Conservation (phyloP, 805 yeast genomes). For the Nakazawaea siamensis region DNA sequence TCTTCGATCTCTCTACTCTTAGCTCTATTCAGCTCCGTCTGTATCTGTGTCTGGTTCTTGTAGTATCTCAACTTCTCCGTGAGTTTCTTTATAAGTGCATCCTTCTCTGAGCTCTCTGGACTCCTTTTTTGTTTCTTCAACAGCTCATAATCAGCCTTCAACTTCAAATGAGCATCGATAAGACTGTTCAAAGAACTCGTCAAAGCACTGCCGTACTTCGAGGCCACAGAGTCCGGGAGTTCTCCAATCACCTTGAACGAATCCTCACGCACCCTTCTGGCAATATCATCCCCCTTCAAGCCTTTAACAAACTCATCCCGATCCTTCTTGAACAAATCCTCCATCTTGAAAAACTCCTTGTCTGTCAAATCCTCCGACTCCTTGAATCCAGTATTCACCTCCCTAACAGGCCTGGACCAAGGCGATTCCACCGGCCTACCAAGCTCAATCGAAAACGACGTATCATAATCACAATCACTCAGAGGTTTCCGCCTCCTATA, state of each 20-base stretch:
- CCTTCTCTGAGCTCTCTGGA: slow-evolving; percentile 1
- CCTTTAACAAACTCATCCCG: slow-evolving; percentile 3
- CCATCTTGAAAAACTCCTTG: slow-evolving; percentile 5
- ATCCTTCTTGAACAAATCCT: slow-evolving; percentile 9
- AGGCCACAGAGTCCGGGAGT: slow-evolving; percentile 6
- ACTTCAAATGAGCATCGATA: slow-evolving; percentile 6
- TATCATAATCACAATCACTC: slow-evolving; percentile 1
- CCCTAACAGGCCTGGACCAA: too few species aligned
- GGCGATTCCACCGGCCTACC: slow-evolving; percentile 1
- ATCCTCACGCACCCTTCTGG: neutral
- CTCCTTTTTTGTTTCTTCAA: neutral
- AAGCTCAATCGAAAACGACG: slow-evolving; percentile 2
- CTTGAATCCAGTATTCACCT: neutral
- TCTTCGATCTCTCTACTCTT: neutral
- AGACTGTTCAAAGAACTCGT: slow-evolving; percentile 1
- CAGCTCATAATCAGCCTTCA: slow-evolving; percentile 6
- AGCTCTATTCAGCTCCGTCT: neutral
- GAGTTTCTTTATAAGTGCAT: slow-evolving; percentile 2
- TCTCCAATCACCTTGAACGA: slow-evolving; percentile 8
- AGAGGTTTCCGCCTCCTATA: too few species aligned
- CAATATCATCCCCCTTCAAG: neutral
- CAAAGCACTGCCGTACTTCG: slow-evolving; percentile 8
- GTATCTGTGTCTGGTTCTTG: neutral
- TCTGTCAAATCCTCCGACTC: slow-evolving; percentile 8
- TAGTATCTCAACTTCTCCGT: slow-evolving; percentile 7